Evolutionary conservation across 352 stramenopile species (phyloP).

Genomic region (Elongisporangium prolatum): DNA sequence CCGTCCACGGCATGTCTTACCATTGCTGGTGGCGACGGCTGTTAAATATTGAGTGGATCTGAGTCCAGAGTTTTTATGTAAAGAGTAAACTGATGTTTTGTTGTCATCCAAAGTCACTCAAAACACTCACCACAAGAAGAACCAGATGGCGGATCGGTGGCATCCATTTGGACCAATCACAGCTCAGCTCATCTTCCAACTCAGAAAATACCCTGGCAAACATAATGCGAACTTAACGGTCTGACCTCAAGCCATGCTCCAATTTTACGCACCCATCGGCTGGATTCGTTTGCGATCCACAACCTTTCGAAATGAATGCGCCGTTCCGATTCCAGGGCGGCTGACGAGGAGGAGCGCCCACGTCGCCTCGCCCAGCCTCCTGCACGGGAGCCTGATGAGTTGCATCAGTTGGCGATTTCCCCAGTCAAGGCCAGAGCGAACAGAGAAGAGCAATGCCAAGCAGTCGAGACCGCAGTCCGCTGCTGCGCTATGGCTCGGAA

Average conservation of each 20-base stretch:
- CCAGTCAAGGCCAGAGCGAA: neutral
- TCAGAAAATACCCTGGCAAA: neutral
- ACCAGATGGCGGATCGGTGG: neutral
- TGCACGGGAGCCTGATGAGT: neutral
- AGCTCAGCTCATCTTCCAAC: neutral
- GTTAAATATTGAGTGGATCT: slow-evolving; percentile 7
- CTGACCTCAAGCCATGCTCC: neutral
- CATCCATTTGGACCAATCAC: neutral
- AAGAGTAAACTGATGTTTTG: neutral
- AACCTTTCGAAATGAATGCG: neutral
- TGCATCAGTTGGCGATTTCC: neutral
- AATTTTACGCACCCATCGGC: neutral
- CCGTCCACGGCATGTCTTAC: slow-evolving; percentile 40
- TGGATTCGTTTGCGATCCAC: neutral
- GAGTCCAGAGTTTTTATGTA: neutral
- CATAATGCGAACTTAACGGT: neutral
- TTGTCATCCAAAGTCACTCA: neutral
- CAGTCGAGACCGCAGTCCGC: slow-evolving; percentile 39
- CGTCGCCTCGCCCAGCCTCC: neutral
- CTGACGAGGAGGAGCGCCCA: neutral
- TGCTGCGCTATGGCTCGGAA: slow-evolving; percentile 61
- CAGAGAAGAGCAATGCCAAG: neutral
- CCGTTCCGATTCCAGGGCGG: no score
- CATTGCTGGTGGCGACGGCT: slow-evolving; percentile 52
- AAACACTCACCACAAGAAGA: neutral